Evolutionary conservation across 2,329 filamentous ascomycete species (phyloP).

Genomic region (Tolypocladium sp.): DNA sequence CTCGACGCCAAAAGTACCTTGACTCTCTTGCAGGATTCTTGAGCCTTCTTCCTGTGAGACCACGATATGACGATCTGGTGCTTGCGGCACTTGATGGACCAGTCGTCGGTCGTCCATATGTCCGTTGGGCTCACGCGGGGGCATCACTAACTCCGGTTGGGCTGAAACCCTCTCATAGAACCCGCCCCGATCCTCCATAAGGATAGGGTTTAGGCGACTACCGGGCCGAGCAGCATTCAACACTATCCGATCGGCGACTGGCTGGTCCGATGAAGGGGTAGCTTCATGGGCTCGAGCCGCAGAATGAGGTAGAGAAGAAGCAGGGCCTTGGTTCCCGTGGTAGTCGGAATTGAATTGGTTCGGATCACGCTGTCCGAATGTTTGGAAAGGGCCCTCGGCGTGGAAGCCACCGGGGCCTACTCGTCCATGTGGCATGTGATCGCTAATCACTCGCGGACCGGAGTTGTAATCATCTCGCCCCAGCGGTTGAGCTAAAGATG

Average conservation of each 20-base stretch:
- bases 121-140: background rate
- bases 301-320: background rate
- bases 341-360: background rate
- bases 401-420: background rate
- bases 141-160: background rate
- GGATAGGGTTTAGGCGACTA: conserved; percentile 19
- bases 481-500: background rate
- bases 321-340: background rate
- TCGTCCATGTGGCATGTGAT: conserved; percentile 1
- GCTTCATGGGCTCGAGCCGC: conserved; percentile 7
- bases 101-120: conserved; percentile 2
- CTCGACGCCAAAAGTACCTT: conserved; percentile 9
- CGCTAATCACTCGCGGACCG: conserved; percentile 8
- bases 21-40: conserved; percentile 9
- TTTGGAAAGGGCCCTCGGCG: background rate
- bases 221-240: conserved; percentile 20
- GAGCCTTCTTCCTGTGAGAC: conserved; percentile 12
- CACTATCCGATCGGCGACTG: conserved; percentile 17
- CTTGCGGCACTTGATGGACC: conserved; percentile 5
- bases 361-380: background rate
- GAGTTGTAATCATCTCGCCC: background rate
- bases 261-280: conserved; percentile 7
- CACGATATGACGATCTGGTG: conserved; percentile 4
- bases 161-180: conserved; percentile 24
- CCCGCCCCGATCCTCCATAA: conserved; percentile 31